Conservation (phyloP, 2,329 filamentous ascomycete species). For the Trichoderma koningii region DNA sequence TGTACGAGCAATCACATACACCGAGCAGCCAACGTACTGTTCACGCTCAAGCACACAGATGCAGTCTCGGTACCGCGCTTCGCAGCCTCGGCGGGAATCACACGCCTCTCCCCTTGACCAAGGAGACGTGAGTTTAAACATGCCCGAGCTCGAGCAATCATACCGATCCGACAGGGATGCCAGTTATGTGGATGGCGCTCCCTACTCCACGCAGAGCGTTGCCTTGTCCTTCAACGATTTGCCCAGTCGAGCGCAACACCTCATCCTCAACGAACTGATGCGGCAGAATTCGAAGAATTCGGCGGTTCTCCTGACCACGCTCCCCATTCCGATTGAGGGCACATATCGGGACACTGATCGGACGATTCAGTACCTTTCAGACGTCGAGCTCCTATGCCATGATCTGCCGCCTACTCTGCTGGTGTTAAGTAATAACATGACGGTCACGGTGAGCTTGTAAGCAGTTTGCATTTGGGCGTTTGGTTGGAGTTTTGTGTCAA, state of each 20-base stretch:
- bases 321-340: conserved; percentile 78
- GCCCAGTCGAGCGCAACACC: conserved; percentile 78
- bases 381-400: conserved; percentile 76
- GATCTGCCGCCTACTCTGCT: conserved; percentile 74
- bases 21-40: conserved; percentile 41
- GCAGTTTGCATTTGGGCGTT: background rate
- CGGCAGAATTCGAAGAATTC: conserved; percentile 66
- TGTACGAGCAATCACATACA: conserved; percentile 65
- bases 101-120: conserved; percentile 37
- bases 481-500: no score
- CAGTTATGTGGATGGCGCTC: conserved; percentile 39
- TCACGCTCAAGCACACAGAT: conserved; percentile 34
- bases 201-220: conserved; percentile 61
- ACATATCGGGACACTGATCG: conserved; percentile 70
- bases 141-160: conserved; percentile 49
- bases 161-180: conserved; percentile 37
- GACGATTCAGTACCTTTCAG: conserved; percentile 72
- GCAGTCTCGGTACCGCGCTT: conserved; percentile 39
- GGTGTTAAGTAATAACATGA: conserved; percentile 88
- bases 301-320: conserved; percentile 78
- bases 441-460: conserved; percentile 74
- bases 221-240: conserved; percentile 84
- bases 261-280: conserved; percentile 86
- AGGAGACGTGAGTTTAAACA: conserved; percentile 45
- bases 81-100: conserved; percentile 44